A percentile compares a stretch with the other conserved stretches of the same genome.
phyloP scores from a whole-genome alignment of 148 eudicot genomes.

The Rhododendron vialii region DNA sequence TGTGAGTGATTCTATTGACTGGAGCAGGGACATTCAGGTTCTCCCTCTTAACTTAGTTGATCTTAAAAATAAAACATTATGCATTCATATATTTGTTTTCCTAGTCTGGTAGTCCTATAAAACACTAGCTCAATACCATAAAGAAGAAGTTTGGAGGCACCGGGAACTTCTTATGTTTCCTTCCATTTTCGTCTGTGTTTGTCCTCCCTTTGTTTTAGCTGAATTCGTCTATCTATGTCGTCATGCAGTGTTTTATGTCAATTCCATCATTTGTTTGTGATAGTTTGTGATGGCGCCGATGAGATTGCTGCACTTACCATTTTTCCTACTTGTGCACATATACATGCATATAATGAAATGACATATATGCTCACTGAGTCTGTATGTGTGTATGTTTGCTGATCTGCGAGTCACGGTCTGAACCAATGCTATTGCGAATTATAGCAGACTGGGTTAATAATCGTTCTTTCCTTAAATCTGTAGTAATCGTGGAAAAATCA shows the following conservation, averaged over 20 bases:
- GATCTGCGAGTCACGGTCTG: not conserved
- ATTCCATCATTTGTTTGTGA: not conserved
- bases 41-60: constrained; percentile 13
- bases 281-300: not conserved
- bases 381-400: not conserved
- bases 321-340: not conserved
- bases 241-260: not conserved
- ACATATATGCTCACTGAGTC: not conserved
- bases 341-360: no score
- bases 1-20: constrained; percentile 87
- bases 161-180: not conserved
- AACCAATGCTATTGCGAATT: not conserved
- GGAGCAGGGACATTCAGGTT: constrained; percentile 98
- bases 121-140: not conserved
- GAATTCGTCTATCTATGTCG: not conserved
- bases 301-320: not conserved
- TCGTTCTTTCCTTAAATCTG: not conserved
- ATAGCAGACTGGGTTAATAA: not conserved
- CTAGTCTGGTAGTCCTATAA: not conserved
- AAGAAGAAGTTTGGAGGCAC: not conserved
- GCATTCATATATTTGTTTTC: not conserved
- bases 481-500: not conserved
- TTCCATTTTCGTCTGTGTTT: not conserved
- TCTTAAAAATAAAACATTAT: not conserved
- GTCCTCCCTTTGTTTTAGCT: not conserved